Evolutionary conservation across 2,329 filamentous ascomycete species (phyloP), one percentile per base, ranked within the genome.

Genomic region (Calonectria pseudoturangicola): DNA sequence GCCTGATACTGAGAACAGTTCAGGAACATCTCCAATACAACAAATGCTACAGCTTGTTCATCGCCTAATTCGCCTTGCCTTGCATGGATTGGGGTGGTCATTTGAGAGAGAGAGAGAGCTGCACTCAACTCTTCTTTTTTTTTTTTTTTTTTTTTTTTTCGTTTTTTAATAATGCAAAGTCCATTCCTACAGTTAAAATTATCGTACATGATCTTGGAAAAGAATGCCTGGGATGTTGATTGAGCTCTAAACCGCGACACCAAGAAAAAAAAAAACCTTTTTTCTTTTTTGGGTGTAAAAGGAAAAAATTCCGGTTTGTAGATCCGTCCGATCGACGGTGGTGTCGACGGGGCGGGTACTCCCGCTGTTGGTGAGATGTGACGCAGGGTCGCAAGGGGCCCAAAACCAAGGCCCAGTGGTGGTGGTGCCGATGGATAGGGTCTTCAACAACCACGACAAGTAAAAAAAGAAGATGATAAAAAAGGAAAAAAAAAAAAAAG

Each of bases 291-390:
- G 12, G 21, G 54, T 15, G 15, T 25, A 36, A 39, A 56, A 58
- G 30, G 33, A 58, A 58, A 58, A 25, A 25, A 30, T 58, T 58
- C 51, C 51, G 54, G 36, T 28, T 30, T 39, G 54, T 39, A 58
- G 33, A 58, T 58, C 54, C 36, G 21, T 58, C 30, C 54, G 54
- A 58, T 58, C 54, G 54, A 39, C 54, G 33, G n/a, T 21, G n/a
- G 54, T 39, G 54, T n/a, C 18, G 43, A 45, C 18, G 43, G 33
- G 50, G 50, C 50, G 50, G 54, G 54, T 58, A 58, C 15, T 58
- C 54, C 54, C 54, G 54, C 51, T 21, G 51, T 36, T 36, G 30
- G 30, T 39, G 30, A 21, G 33, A 36, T 21, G 30, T 36, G 4
- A 39, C 12, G 54, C 8, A 18, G n/a, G 18, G 43, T 45, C 16